Evolutionary conservation across 495 filamentous ascomycete genomes (phyloP).

Genomic region (Penicillium chermesinum): DNA sequence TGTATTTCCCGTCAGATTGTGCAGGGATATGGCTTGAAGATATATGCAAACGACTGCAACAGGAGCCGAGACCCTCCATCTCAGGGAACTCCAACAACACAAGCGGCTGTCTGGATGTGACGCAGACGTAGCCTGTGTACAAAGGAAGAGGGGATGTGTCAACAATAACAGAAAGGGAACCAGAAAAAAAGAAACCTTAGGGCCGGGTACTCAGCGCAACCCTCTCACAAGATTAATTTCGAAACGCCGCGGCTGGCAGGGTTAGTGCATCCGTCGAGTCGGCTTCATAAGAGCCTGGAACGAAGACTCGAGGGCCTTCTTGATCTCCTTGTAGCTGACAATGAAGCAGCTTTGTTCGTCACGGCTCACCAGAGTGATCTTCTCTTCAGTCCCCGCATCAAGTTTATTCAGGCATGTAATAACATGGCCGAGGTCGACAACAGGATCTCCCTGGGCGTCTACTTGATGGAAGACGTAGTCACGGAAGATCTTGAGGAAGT

Average conservation of each 20-base stretch:
- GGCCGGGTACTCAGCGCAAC: not conserved
- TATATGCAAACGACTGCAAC: not conserved
- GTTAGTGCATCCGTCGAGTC: slow-evolving; percentile 39
- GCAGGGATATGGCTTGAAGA: slow-evolving; percentile 3
- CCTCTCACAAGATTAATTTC: not conserved
- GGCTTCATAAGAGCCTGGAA: slow-evolving; percentile 73
- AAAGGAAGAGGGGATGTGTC: not conserved
- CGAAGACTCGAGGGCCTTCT: slow-evolving; percentile 69
- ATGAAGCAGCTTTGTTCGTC: slow-evolving; percentile 85
- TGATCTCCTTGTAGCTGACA: slow-evolving; percentile 81
- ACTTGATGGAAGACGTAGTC: slow-evolving; percentile 98
- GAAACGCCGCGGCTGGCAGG: not conserved
- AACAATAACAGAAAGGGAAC: not conserved
- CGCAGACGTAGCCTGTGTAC: not conserved
- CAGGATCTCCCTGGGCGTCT: slow-evolving; percentile 72
- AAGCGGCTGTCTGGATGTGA: not conserved
- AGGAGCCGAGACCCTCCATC: not conserved
- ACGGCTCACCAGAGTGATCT: slow-evolving; percentile 74
- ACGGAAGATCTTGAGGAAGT: slow-evolving; percentile 85
- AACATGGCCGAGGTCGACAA: slow-evolving; percentile 80
- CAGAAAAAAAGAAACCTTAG: not conserved
- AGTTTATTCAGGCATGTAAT: slow-evolving; percentile 81
- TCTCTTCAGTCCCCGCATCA: slow-evolving; percentile 85
- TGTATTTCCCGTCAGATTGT: slow-evolving; percentile 19
- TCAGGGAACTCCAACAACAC: not conserved